Evolutionary conservation across 805 yeast genomes (phyloP).

Genomic region (Starmerella tilneyi): DNA sequence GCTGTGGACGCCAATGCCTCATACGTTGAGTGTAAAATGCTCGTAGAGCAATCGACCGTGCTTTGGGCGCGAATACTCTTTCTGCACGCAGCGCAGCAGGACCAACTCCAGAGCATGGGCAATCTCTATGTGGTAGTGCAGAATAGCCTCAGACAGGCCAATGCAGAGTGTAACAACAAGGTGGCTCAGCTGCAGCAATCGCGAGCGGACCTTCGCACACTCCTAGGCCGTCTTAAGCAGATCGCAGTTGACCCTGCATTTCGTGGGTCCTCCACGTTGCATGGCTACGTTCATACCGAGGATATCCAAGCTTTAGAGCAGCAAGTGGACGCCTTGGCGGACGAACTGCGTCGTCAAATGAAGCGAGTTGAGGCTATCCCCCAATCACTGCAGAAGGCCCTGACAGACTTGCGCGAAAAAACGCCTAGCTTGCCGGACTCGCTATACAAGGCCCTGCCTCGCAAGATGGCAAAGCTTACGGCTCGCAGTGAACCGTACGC

Average conservation of each 20-base stretch:
- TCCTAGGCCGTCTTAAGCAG: conserved; percentile 18
- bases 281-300: conserved; percentile 22
- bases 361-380: conserved; percentile 18
- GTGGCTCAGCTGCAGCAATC: conserved; percentile 13
- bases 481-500: conserved; percentile 36
- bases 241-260: conserved; percentile 20
- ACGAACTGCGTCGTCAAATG: conserved; percentile 9
- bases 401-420: conserved; percentile 16
- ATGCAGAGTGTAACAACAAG: conserved; percentile 11
- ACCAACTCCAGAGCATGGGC: conserved; percentile 35
- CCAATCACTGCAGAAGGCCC: conserved; percentile 16
- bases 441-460: conserved; percentile 29
- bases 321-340: conserved; percentile 12
- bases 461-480: conserved; percentile 25
- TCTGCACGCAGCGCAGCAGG: conserved; percentile 37
- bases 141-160: conserved; percentile 24
- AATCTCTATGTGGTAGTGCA: conserved; percentile 32
- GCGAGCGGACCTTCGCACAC: conserved; percentile 19
- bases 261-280: conserved; percentile 13
- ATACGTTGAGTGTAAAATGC: conserved; percentile 33
- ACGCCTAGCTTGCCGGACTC: conserved; percentile 20
- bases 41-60: conserved; percentile 36
- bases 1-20: conserved; percentile 43
- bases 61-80: conserved; percentile 38
- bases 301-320: conserved; percentile 17